phyloP scores from a whole-genome alignment of 108 stramenopile species.

The Cyclotella cryptica region DNA sequence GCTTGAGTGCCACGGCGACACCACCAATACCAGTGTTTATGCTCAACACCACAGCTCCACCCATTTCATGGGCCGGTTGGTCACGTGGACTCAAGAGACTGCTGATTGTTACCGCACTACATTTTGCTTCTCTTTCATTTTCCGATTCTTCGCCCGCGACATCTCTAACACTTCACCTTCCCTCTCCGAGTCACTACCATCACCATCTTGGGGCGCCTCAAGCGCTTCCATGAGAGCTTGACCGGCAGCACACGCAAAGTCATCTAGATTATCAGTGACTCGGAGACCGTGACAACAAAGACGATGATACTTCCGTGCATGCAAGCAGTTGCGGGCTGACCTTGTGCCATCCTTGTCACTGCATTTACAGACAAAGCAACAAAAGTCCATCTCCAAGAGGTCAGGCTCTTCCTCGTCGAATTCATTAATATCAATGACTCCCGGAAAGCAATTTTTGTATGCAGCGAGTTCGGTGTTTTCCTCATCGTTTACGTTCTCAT shows the following conservation, averaged over 20 bases:
- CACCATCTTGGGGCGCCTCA: neutral
- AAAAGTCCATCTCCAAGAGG: constrained; percentile 32
- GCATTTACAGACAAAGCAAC: constrained; percentile 44
- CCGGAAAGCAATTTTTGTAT: neutral
- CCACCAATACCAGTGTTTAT: constrained; percentile 38
- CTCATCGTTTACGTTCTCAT: neutral
- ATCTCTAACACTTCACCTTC: neutral
- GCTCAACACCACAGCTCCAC: constrained; percentile 33
- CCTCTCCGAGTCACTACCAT: neutral
- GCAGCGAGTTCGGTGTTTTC: neutral
- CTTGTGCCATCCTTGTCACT: neutral
- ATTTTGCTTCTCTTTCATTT: neutral
- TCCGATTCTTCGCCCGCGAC: neutral
- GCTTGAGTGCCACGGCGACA: constrained; percentile 34
- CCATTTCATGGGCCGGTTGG: neutral
- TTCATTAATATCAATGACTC: neutral
- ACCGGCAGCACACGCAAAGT: constrained; percentile 31
- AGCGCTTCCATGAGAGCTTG: neutral
- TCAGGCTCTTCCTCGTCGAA: constrained; percentile 8
- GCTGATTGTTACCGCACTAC: neutral
- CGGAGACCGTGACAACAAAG: constrained; percentile 33
- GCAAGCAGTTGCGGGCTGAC: constrained; percentile 13
- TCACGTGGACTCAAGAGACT: neutral
- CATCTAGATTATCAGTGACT: constrained; percentile 8
- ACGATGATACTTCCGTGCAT: constrained; percentile 33